A percentile compares a stretch with the other conserved stretches of the same genome.
phyloP scores from a whole-genome alignment of 345 rosid genomes.

The Melaleuca alternifolia region DNA sequence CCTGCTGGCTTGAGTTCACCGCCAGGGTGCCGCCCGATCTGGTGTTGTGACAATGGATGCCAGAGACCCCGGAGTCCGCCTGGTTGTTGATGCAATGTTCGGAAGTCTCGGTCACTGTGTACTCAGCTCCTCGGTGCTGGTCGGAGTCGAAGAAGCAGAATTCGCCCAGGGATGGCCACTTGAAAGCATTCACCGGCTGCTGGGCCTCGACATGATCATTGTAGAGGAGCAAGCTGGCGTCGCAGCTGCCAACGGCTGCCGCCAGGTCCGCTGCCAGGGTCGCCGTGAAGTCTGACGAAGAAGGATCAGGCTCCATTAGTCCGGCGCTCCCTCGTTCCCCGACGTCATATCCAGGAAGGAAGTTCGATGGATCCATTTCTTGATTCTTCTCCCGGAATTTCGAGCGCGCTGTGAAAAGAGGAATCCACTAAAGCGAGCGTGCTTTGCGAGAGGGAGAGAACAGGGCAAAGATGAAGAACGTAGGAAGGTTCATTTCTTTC shows the following conservation, averaged over 20 bases:
- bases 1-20: background rate
- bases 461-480: background rate
- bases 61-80: background rate
- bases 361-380: too few species aligned
- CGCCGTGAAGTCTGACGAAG: too few species aligned
- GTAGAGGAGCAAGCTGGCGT: background rate
- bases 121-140: background rate
- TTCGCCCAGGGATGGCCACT: too few species aligned
- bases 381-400: background rate
- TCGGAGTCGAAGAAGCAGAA: background rate
- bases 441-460: background rate
- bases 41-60: background rate
- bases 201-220: too few species aligned
- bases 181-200: background rate
- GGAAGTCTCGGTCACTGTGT: accelerated
- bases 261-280: too few species aligned
- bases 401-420: too few species aligned
- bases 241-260: background rate
- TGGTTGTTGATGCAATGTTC: background rate
- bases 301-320: too few species aligned
- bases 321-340: too few species aligned
- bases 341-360: too few species aligned
- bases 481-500: background rate
- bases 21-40: background rate
- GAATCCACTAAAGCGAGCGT: background rate